Conservation (phyloP, 768 basidiomycete genomes). For the Mycena leptocephala region DNA sequence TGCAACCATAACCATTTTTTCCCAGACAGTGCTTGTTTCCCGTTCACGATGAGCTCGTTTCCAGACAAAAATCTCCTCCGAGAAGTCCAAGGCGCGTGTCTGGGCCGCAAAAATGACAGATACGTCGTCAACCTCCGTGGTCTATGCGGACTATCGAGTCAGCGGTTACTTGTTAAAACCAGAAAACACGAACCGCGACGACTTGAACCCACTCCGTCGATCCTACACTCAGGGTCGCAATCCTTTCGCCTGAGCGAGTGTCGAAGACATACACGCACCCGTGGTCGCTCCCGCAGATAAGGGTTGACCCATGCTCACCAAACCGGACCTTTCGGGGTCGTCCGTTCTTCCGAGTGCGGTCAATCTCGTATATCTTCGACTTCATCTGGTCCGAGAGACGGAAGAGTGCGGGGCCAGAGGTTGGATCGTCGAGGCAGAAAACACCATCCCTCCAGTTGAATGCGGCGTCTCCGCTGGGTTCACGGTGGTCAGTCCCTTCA, state of each 20-base stretch:
- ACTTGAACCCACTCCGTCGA: slow-evolving; percentile 15
- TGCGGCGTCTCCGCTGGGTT: too few relatives aligned
- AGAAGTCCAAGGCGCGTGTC: slow-evolving; percentile 9
- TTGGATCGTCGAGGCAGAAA: slow-evolving; percentile 12
- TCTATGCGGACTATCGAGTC: not conserved
- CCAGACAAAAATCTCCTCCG: slow-evolving; percentile 18
- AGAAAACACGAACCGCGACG: slow-evolving; percentile 3
- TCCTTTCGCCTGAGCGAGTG: not conserved
- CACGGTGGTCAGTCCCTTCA: not conserved
- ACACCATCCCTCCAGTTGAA: slow-evolving; percentile 21
- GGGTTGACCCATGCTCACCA: not conserved
- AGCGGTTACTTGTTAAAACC: not conserved
- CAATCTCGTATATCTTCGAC: not conserved
- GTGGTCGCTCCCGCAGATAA: slow-evolving; percentile 14
- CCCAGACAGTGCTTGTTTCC: not conserved
- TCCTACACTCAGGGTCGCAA: slow-evolving; percentile 12
- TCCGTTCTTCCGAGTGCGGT: not conserved
- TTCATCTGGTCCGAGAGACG: slow-evolving; percentile 3
- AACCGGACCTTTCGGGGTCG: slow-evolving; percentile 12
- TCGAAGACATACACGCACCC: slow-evolving; percentile 17
- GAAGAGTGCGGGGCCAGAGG: slow-evolving; percentile 15
- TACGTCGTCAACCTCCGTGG: slow-evolving; percentile 1
- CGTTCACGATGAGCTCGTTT: slow-evolving; percentile 7
- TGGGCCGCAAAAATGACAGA: slow-evolving; percentile 15
- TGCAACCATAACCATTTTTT: not conserved